Conservation (phyloP, 192 early-diverging fungal genomes). For the Coemansia pectinata region DNA sequence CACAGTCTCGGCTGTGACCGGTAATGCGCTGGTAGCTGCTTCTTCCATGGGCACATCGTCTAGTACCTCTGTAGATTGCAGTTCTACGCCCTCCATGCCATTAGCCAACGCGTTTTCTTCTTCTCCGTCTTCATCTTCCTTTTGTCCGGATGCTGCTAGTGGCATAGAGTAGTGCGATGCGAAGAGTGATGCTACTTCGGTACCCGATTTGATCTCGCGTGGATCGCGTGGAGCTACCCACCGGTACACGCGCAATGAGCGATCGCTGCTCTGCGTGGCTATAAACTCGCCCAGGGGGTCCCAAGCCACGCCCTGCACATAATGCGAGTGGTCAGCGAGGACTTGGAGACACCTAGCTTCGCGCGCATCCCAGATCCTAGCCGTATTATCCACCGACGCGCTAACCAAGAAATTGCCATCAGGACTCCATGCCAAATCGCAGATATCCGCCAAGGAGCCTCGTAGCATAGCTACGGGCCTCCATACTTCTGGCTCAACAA, state of each 20-base stretch:
- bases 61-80: background rate
- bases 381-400: slow-evolving; percentile 86
- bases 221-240: slow-evolving; percentile 24
- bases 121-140: background rate
- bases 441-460: slow-evolving; percentile 79
- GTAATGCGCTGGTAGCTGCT: background rate
- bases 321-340: slow-evolving; percentile 81
- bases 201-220: slow-evolving; percentile 19
- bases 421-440: slow-evolving; percentile 94
- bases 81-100: slow-evolving; percentile 1
- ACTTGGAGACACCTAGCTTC: slow-evolving; percentile 74
- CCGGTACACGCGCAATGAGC: slow-evolving; percentile 60
- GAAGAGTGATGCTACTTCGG: slow-evolving; percentile 19
- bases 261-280: slow-evolving; percentile 90
- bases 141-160: background rate
- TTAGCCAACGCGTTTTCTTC: slow-evolving; percentile 13
- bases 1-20: background rate
- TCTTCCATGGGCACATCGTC: background rate
- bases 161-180: slow-evolving; percentile 42
- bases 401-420: slow-evolving; percentile 78
- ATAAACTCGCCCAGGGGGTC: slow-evolving; percentile 87
- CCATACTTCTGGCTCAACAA: slow-evolving; percentile 72
- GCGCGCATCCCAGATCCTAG: slow-evolving; percentile 80
- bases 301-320: slow-evolving; percentile 98
- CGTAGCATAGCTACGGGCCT: slow-evolving; percentile 67